Percentiles rank a stretch among this genome's conserved stretches.
These are phyloP conservation scores for Agrocybe praecox DNA, from an alignment of 768 basidiomycete genomes.

Conservation along the genomic window DNA sequence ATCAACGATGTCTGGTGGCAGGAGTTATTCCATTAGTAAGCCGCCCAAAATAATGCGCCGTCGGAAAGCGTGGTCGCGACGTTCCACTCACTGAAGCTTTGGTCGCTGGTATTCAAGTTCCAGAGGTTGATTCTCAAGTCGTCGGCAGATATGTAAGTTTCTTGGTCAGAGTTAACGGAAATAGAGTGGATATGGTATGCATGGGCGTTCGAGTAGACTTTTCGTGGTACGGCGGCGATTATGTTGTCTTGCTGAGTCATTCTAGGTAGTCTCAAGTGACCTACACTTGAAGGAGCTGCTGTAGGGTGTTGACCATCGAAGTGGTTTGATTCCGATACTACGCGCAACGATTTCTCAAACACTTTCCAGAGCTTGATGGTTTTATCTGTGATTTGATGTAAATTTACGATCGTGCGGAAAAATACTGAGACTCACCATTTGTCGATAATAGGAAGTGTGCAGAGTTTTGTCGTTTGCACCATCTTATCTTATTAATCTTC, in stretches of 20 bases:
- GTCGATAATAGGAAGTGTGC: conserved; percentile 97
- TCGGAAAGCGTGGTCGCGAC: conserved; percentile 18
- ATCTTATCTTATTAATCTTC: conserved; percentile 99
- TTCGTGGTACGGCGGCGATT: conserved; percentile 96
- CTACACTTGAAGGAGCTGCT: conserved; percentile 57
- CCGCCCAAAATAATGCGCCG: conserved; percentile 4
- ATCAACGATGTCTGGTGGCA: conserved; percentile 88
- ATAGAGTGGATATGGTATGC: conserved; percentile 99
- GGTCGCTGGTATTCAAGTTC: conserved; percentile 98
- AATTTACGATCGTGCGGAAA: conserved; percentile 1
- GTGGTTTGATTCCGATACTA: conserved; percentile 97
- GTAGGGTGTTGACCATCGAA: conserved; percentile 75
- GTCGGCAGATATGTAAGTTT: conserved; percentile 99
- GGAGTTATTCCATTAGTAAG: conserved; percentile 16
- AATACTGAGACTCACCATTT: conserved; percentile 64
- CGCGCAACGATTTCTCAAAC: conserved; percentile 96
- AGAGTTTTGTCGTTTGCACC: conserved; percentile 97
- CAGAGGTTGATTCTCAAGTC: conserved; percentile 97
- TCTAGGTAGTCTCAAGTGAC: conserved; percentile 82
- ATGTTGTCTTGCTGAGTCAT: conserved; percentile 96
- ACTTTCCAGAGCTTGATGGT: conserved; percentile 99
- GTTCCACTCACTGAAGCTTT: conserved; percentile 87
- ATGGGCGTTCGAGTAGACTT: conserved; percentile 98
- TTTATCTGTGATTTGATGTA: conserved; percentile 69
- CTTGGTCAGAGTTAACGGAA: conserved; percentile 98